phyloP scores from a whole-genome alignment of 1,139 yeast species.

The Candida sp. region DNA sequence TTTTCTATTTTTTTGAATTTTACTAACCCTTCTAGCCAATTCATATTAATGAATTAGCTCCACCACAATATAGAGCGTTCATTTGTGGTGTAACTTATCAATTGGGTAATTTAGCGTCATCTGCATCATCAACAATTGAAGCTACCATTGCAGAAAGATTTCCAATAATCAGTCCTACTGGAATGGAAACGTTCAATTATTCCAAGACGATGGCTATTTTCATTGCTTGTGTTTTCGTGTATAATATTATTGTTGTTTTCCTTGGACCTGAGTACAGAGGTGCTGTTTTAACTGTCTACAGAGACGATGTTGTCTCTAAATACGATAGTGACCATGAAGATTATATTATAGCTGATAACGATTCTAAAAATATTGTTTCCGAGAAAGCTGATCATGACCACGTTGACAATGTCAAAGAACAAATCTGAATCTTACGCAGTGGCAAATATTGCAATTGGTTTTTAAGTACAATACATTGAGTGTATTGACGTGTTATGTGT shows the following conservation, averaged over 20 bases:
- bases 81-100: conserved; percentile 77
- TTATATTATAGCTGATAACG: conserved; percentile 6
- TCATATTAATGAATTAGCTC: conserved; percentile 73
- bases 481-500: not conserved
- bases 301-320: conserved; percentile 17
- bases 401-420: not conserved
- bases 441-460: not conserved
- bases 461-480: not conserved
- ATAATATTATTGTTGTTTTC: conserved; percentile 52
- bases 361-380: not conserved
- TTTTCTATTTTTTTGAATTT: no score
- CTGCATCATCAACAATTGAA: conserved; percentile 84
- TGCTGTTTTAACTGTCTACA: conserved; percentile 24
- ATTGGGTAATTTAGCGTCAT: conserved; percentile 78
- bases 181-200: conserved; percentile 20
- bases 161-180: conserved; percentile 31
- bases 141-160: conserved; percentile 67
- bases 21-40: no score
- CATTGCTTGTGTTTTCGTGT: conserved; percentile 74
- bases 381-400: not conserved
- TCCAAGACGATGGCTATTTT: conserved; percentile 74
- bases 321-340: conserved; percentile 10
- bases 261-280: conserved; percentile 73
- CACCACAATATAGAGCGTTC: conserved; percentile 70
- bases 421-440: not conserved